Base-by-base conservation (phyloP, 2,329 filamentous ascomycete species). In the Sporothrix brunneoviolacea region DNA sequence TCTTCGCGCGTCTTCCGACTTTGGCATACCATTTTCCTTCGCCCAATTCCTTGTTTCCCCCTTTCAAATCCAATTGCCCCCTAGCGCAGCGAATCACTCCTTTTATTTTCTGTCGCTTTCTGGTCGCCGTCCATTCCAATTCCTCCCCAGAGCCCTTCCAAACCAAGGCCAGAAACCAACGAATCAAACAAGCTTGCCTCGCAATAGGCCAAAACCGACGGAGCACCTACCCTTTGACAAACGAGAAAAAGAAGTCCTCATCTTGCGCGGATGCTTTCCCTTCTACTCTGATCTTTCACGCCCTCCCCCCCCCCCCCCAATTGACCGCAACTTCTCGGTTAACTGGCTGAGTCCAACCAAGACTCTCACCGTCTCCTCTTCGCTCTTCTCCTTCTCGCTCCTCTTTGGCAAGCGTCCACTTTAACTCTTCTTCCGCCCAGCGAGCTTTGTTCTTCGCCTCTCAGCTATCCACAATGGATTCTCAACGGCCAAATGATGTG, bases 401-500 rank as follows among this genome's bases (percentile, higher is more conserved):
- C 44, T 52, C 52, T 50, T 44, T 13, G 48, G 44, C 54, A 42
- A 50, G 41, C 39, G 53, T 54, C 52, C 51, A 50, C 54, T 42
- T 28, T 39, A 27, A 21, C 10, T 35, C 10, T 4, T 19, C 9
- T 37, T n/a, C 22, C 18, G n/a, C 19, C 18, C 16, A 24, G 22
- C 30, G 22, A n/a, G n/a, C 19, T 39, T 15, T 4, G 3, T 39
- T 28, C 38, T 8, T 10, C 28, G n/a, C 13, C 21, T 10, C 37
- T 40, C 39, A 72, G 36, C 36, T 10, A 10, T 28, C 24, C 10
- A 71, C 65, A 60, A 82, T 82, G 78, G 79, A 80, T 62, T 70
- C 70, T 57, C 73, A 77, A 68, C 72, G 74, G 67, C 67, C 71
- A 62, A 80, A 73, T 69, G 81, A 84, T 66, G 79, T 84, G 62